phyloP scores from a whole-genome alignment of 2,329 filamentous ascomycete genomes.

The Allantophomopsis cytisporea region DNA sequence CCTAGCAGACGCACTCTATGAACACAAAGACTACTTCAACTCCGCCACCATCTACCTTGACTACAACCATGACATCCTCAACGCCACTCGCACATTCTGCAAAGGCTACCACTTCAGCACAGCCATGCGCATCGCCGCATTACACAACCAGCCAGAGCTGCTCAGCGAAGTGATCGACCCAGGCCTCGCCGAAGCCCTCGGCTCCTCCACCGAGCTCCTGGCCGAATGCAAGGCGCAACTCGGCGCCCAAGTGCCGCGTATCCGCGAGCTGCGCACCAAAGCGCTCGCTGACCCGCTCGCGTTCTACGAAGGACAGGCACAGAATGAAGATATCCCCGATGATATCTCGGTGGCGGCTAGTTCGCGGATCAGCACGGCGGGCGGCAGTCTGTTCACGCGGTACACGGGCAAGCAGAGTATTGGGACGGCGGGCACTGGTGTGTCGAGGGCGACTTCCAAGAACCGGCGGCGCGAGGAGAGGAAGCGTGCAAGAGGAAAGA shows the following conservation, averaged over 20 bases:
- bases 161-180: slow-evolving; percentile 57
- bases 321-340: slow-evolving; percentile 65
- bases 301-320: slow-evolving; percentile 71
- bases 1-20: slow-evolving; percentile 66
- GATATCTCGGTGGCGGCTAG: slow-evolving; percentile 79
- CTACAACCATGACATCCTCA: slow-evolving; percentile 60
- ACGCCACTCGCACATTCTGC: slow-evolving; percentile 67
- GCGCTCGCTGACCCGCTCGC: slow-evolving; percentile 75
- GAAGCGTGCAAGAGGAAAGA: slow-evolving; percentile 87
- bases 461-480: slow-evolving; percentile 84
- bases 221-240: slow-evolving; percentile 87
- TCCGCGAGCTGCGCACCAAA: slow-evolving; percentile 68
- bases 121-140: slow-evolving; percentile 62
- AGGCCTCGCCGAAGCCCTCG: slow-evolving; percentile 68
- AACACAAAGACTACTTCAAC: slow-evolving; percentile 70
- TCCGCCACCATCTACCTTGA: slow-evolving; percentile 74
- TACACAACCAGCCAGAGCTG: slow-evolving; percentile 45
- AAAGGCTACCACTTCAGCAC: slow-evolving; percentile 79
- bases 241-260: slow-evolving; percentile 70
- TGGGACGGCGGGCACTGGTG: slow-evolving; percentile 58
- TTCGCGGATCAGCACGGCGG: slow-evolving; percentile 67
- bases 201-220: slow-evolving; percentile 76
- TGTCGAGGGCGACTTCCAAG: slow-evolving; percentile 71
- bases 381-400: slow-evolving; percentile 85
- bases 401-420: slow-evolving; percentile 62